Base-by-base conservation (phyloP, 192 early-diverging fungal genomes). In the Coemansia sp. region DNA sequence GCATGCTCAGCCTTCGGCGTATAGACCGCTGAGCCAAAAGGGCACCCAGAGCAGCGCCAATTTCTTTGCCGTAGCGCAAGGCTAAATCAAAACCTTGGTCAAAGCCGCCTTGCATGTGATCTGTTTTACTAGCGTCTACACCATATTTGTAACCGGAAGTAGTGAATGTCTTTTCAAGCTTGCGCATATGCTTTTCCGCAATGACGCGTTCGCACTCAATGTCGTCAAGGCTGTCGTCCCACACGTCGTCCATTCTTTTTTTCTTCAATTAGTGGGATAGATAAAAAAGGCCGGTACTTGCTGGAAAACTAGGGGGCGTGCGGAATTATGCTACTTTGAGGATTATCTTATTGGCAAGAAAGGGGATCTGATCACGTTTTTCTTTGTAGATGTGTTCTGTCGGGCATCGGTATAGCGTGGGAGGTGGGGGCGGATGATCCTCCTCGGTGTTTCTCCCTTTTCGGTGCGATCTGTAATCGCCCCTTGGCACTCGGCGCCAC, bases 81-180 rank as follows among this genome's bases (percentile, higher is more conserved):
- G 72, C 46, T 6, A 64, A 31, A 20, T 67, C 59, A 16, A 80
- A 26, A 0, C 60, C 72, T 11, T 74, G 43, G 43, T 74, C 72
- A 53, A 71, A 74, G 3, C 69, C 69, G 3, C 65, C 63, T 43
- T 80, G 72, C 73, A 74, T 74, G 24, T 64, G 57, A 24, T 67
- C 69, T 0, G 42, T 28, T 35, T 74, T 74, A 51, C 69, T 69
- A 13, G 73, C 77, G 10, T 80, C 77, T 31, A 80, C 34, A 14
- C 77, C 77, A 21, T 67, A 66, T 21, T 65, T 68, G 65, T 80
- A 80, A 4, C 77, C 77, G 0, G 68, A 24, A 21, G 64, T 80
- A 13, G 42, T 28, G 24, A 80, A 74, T 9, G 59, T 50, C 11
- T 45, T 45, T 31, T 74, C 62, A 3, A 80, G 58, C 45, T 71